Base-by-base conservation (phyloP, 257 asterid genomes). In the Lavandula angustifolia region DNA sequence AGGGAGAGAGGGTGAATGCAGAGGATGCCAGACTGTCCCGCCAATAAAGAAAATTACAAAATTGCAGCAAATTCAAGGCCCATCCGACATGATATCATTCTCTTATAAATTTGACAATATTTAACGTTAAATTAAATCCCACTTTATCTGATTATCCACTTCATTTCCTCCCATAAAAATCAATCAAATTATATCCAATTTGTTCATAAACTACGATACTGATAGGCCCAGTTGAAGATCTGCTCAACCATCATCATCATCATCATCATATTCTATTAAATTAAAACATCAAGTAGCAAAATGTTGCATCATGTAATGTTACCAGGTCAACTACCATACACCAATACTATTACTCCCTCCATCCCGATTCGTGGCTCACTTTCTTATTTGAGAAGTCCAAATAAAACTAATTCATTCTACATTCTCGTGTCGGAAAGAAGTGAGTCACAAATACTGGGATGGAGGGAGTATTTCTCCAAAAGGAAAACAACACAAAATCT, bases 21-120 rank as follows among this genome's bases (percentile, higher is more conserved):
- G 32, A 55, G 62, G 14, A 5, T 61, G 85, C 82, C 91, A 86
- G 91, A 18, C 88, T 84, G 91, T 81, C 88, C 78, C 82, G 81
- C 88, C 86, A 59, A 67, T 72, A 71, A 52, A 60, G 16, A 68
- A 68, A 48, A 56, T 66, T 27, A 40, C 58, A 50, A 31, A 70
- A 60, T 31, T 71, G 50, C 48, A 71, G 50, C 47, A 58, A 61
- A 18, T 43, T 68, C 66, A 66, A 62, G 67, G 38, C 31, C 27
- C 55, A 42, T 65, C 64, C 72, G 42, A 58, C 77, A 65, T 65
- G 58, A 72, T 72, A 65, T 43, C 38, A 4, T 48, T 37, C 69
- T 52, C n/a, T n/a, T n/a, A n/a, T n/a, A n/a, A 41, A 63, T 71
- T 64, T 71, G 76, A 61, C 76, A 55, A 56, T 70, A 69, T 69